Base-by-base conservation (phyloP, 495 filamentous ascomycete genomes). In the Penicillium alfredii region DNA sequence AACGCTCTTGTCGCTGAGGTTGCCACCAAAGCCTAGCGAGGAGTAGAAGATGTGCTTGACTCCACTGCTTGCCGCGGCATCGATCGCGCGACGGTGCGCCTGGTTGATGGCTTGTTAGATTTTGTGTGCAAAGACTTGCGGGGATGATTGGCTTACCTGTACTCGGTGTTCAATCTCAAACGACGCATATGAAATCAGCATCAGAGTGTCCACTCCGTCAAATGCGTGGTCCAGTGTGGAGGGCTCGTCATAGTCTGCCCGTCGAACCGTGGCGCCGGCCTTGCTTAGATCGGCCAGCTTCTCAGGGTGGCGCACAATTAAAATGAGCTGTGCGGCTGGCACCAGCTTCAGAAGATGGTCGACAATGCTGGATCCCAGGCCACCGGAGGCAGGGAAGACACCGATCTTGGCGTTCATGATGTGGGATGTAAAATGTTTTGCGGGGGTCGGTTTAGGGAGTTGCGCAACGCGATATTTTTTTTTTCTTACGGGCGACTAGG, bases 41-140 rank as follows among this genome's bases (percentile, higher is more conserved):
- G 74, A 74, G 68, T 86, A 87, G 56, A 77, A 80, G 29, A 86
- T 68, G 45, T 83, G 73, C 35, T 60, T 62, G 3, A 85, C 76
- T 18, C 76, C 77, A 1, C 64, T 74, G 7, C 55, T 58, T 2
- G 60, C 51, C 0, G 81, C 81, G 3, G 77, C 74, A 36, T 78
- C 59, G 14, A 85, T 74, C 3, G 76, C 79, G 0, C 47, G 46
- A 35, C 53, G 59, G 32, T 83, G 77, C 18, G 40, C 55, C 66
- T 68, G 10, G 30, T 13, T 8, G 8, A 3, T 8, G 4, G 14
- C 49, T 24, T 35, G 32, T 25, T 22, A 32, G 26, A n/a, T 3
- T 23, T 24, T 30, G 9, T 22, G n/a, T n/a, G n/a, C n/a, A n/a
- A n/a, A n/a, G n/a, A n/a, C n/a, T n/a, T n/a, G n/a, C n/a, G n/a